Conservation (phyloP, 257 asterid genomes). For the Primulina huaijiensis region DNA sequence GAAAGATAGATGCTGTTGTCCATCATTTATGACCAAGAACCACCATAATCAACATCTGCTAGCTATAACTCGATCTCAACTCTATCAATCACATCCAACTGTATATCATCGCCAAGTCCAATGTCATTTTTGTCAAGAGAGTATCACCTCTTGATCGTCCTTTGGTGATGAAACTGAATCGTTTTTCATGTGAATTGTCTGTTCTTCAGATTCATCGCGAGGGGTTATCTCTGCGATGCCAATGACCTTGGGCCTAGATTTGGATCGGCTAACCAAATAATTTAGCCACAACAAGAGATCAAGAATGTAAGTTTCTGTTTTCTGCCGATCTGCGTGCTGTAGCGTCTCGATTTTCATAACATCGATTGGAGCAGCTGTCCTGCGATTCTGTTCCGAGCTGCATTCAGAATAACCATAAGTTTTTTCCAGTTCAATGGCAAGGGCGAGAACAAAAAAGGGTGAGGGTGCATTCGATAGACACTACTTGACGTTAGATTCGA, state of each 20-base stretch:
- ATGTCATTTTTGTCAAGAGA: background rate
- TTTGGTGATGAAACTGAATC: background rate
- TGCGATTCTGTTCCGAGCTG: slow-evolving; percentile 43
- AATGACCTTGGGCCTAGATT: slow-evolving; percentile 27
- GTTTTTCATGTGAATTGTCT: background rate
- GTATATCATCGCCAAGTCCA: background rate
- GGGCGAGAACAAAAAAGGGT: background rate
- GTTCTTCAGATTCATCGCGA: background rate
- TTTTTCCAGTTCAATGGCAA: background rate
- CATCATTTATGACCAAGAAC: background rate
- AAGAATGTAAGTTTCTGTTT: slow-evolving; percentile 54
- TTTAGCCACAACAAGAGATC: slow-evolving; percentile 70
- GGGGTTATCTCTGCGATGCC: slow-evolving; percentile 14
- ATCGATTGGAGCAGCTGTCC: slow-evolving; percentile 42
- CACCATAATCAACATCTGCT: background rate
- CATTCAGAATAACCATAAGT: background rate
- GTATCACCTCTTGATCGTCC: background rate
- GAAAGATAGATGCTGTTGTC: background rate
- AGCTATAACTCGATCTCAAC: background rate
- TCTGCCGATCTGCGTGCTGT: slow-evolving; percentile 65
- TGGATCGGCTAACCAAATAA: slow-evolving; percentile 50
- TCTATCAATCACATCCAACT: background rate
- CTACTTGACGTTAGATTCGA: background rate
- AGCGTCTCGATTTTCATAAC: slow-evolving; percentile 70
- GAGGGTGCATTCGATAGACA: background rate